These are phyloP conservation scores for Phytopythium kandeliae DNA, from an alignment of 352 stramenopile species.

Conservation along the genomic window DNA sequence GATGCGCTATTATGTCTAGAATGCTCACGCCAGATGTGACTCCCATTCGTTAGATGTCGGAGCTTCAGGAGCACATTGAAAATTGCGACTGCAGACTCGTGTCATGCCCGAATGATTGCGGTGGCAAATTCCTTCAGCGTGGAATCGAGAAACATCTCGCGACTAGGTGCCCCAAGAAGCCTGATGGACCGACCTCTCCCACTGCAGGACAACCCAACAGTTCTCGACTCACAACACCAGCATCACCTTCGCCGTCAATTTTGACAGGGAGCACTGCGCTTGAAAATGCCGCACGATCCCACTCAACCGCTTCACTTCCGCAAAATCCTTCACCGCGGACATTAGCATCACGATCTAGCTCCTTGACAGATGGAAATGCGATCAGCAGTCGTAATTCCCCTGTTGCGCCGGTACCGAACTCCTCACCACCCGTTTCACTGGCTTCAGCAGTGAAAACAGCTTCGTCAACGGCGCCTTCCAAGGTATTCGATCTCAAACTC, in stretches of 20 bases:
- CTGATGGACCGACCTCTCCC: neutral
- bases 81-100: constrained; percentile 77
- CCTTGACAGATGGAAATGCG: neutral
- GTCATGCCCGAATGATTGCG: constrained; percentile 68
- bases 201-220: neutral
- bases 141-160: constrained; percentile 72
- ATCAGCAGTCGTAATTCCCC: too few species aligned
- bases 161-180: constrained; percentile 54
- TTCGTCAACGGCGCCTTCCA: neutral
- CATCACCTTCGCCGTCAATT: neutral
- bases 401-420: too few species aligned
- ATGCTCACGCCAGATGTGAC: too few species aligned
- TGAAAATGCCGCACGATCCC: neutral
- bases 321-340: neutral
- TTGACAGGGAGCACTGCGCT: neutral
- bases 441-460: neutral
- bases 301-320: neutral
- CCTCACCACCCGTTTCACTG: too few species aligned
- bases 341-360: constrained; percentile 2
- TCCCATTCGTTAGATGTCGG: constrained; percentile 29
- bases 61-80: constrained; percentile 79
- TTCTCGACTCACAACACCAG: neutral
- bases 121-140: constrained; percentile 74
- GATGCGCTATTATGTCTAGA: too few species aligned
- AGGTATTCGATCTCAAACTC: neutral